Evolutionary conservation across 164 flowering plant genomes (phyloP).

Genomic region (Taxillus chinensis): DNA sequence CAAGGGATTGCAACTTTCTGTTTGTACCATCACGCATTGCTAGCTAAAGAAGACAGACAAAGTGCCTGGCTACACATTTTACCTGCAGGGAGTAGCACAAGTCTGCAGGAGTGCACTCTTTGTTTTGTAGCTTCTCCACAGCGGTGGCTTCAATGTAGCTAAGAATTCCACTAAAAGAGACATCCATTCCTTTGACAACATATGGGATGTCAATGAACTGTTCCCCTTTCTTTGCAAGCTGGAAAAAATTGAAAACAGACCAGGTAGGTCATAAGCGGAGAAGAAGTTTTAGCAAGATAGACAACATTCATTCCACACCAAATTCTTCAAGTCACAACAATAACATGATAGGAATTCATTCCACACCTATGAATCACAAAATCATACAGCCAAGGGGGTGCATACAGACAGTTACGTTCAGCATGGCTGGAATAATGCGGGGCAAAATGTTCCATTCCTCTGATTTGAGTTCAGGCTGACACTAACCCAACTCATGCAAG

Average conservation of each 20-base stretch:
- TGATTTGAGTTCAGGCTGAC: too few relatives aligned
- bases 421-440: too few relatives aligned
- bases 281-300: neutral
- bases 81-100: conserved; percentile 96
- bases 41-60: too few relatives aligned
- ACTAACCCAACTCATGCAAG: too few relatives aligned
- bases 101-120: conserved; percentile 97
- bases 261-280: conserved; percentile 1
- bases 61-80: neutral
- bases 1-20: neutral
- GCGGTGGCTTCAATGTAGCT: conserved; percentile 90
- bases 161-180: conserved; percentile 89
- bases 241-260: conserved; percentile 7
- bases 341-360: too few relatives aligned
- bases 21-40: neutral
- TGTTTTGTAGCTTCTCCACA: conserved; percentile 70
- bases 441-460: too few relatives aligned
- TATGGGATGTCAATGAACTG: conserved; percentile 84
- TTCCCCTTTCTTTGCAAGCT: conserved; percentile 94
- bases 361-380: too few relatives aligned
- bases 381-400: too few relatives aligned
- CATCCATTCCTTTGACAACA: conserved; percentile 98
- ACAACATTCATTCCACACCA: too few relatives aligned
- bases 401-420: too few relatives aligned
- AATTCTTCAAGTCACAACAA: too few relatives aligned